Conservation (phyloP, 2,329 filamentous ascomycete genomes). For the Colletotrichum lentis region DNA sequence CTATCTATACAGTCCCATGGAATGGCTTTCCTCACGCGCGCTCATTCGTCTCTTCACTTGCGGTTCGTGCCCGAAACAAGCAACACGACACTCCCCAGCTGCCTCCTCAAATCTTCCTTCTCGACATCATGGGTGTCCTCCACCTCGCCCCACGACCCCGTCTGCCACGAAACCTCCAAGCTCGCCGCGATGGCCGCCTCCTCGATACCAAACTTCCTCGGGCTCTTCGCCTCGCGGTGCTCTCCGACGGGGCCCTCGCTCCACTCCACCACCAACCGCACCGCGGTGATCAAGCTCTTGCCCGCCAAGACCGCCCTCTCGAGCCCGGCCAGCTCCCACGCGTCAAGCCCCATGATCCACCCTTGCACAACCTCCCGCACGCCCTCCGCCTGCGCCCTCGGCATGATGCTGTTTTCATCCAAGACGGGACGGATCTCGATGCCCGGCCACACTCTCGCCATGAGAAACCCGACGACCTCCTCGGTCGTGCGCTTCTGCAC, state of each 20-base stretch:
- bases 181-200: conserved; percentile 81
- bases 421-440: conserved; percentile 81
- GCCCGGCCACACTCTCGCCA: conserved; percentile 81
- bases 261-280: conserved; percentile 85
- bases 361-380: conserved; percentile 80
- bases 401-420: conserved; percentile 79
- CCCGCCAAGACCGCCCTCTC: conserved; percentile 85
- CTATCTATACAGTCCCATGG: conserved; percentile 1
- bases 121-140: conserved; percentile 98
- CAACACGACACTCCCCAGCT: conserved; percentile 86
- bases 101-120: conserved; percentile 85
- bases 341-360: conserved; percentile 76
- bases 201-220: conserved; percentile 75
- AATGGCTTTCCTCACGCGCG: too few species aligned
- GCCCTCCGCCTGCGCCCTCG: conserved; percentile 73
- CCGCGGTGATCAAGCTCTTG: conserved; percentile 84
- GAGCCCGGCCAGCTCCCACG: conserved; percentile 85
- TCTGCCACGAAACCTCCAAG: conserved; percentile 91
- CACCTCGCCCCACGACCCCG: conserved; percentile 90
- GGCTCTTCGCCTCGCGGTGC: conserved; percentile 43
- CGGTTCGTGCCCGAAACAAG: conserved; percentile 71
- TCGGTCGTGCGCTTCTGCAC: conserved; percentile 75
- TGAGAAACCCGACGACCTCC: conserved; percentile 76
- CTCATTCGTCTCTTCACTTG: conserved; percentile 2
- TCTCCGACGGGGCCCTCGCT: conserved; percentile 69